Evolutionary conservation across 495 filamentous ascomycete species (phyloP), one percentile per base, ranked within the genome.

Genomic region (Trichoderma virens): DNA sequence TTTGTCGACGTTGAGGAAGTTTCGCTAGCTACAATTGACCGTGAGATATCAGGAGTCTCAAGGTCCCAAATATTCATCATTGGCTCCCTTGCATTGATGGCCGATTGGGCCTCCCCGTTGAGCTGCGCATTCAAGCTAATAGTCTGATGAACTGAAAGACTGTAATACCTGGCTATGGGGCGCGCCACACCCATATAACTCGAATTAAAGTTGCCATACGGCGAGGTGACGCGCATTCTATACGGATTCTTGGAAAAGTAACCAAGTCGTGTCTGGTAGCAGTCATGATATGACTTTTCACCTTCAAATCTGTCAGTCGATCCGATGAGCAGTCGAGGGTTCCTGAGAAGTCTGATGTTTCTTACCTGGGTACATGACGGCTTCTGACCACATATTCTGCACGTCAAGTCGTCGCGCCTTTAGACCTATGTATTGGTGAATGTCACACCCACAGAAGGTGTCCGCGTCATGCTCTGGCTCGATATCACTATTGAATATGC

Each of bases 281-380:
- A 70, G 59, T 80, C 75, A 64, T 75, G 74, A 62, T 80, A 80
- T 13, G 64, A 27, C 62, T 74, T 78, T 67, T 81, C 78, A 34
- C 68, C 68, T 69, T 45, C 27, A 31, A 31, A 35, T 34, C 35
- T 20, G 35, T n/a, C n/a, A n/a, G n/a, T n/a, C n/a, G n/a, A n/a
- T n/a, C n/a, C n/a, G 45, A 32, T 28, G 32, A 62, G 2, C 34
- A 54, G 8, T 25, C 23, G 47, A 63, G 60, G 65, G 66, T 11
- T 23, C 62, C 8, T 35, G 59, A 35, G 16, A 38, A 20, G 43
- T 63, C 20, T 61, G 39, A 27, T 32, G 3, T 34, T 59, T 45
- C 68, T 67, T 31, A 66, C 79, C 78, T 39, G 79, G 77, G 66
- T 80, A 81, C 70, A 80, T 79, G 27, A 81, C 78, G 0, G 79